phyloP scores from a whole-genome alignment of 768 basidiomycete genomes.

The Pholiota microspora region DNA sequence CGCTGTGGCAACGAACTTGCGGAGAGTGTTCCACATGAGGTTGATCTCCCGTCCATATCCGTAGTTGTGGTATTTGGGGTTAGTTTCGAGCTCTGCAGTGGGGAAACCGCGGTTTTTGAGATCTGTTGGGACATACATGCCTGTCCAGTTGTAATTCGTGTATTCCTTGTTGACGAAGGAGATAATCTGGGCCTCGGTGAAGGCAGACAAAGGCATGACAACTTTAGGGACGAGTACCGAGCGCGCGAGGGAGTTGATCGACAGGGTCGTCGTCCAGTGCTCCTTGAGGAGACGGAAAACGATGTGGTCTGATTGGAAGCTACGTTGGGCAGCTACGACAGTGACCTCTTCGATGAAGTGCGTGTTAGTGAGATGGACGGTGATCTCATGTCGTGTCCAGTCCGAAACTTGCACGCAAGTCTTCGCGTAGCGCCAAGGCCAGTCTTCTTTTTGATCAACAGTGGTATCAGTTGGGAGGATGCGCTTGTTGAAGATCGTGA shows the following conservation, averaged over 20 bases:
- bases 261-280: constrained; percentile 29
- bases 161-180: constrained; percentile 21
- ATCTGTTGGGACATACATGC: constrained; percentile 26
- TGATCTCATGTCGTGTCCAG: constrained; percentile 28
- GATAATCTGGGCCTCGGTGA: constrained; percentile 16
- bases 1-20: constrained; percentile 22
- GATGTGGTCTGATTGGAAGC: constrained; percentile 20
- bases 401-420: constrained; percentile 27
- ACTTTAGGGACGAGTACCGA: constrained; percentile 24
- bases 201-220: constrained; percentile 20
- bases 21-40: constrained; percentile 25
- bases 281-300: constrained; percentile 26
- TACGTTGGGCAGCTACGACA: constrained; percentile 29
- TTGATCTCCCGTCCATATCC: constrained; percentile 25
- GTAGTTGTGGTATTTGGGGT: constrained; percentile 28
- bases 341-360: constrained; percentile 30
- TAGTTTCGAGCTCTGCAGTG: constrained; percentile 20
- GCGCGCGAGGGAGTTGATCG: constrained; percentile 26
- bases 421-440: constrained; percentile 34
- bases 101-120: constrained; percentile 28
- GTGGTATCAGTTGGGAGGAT: constrained; percentile 10
- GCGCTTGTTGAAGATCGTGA: constrained; percentile 29
- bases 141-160: constrained; percentile 23
- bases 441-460: constrained; percentile 20
- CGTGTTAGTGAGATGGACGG: constrained; percentile 26